Percentiles rank a stretch among this genome's conserved stretches.
Conservation (phyloP, 2,329 filamentous ascomycete species). For the Arthrocladium fulminans region DNA sequence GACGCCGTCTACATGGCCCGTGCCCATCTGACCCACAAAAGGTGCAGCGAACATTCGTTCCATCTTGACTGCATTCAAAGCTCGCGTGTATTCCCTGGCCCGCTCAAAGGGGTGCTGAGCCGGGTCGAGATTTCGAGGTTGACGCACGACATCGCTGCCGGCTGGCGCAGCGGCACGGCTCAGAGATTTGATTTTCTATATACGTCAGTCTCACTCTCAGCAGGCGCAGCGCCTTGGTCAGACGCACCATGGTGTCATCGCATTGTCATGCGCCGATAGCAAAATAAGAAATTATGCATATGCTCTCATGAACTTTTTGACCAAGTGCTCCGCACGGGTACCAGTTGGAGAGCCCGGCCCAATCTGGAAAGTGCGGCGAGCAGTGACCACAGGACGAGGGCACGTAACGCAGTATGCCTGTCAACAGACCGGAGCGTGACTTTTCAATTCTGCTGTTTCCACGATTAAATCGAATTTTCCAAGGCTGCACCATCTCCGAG, state of each 20-base stretch:
- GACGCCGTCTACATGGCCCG: conserved; percentile 84
- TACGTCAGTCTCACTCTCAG: neutral
- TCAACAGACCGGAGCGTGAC: neutral
- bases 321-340: neutral
- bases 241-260: neutral
- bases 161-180: conserved; percentile 39
- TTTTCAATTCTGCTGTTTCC: too few species aligned
- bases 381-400: neutral
- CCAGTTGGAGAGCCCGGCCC: neutral
- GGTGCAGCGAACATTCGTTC: conserved; percentile 85
- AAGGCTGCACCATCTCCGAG: too few species aligned
- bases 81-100: conserved; percentile 73
- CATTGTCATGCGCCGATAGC: neutral
- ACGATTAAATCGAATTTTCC: too few species aligned
- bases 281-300: neutral
- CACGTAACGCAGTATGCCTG: conserved; percentile 3
- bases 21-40: conserved; percentile 77
- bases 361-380: conserved; percentile 4
- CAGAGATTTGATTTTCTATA: conserved; percentile 50
- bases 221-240: neutral
- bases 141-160: conserved; percentile 36
- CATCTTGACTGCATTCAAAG: conserved; percentile 77
- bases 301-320: conserved; percentile 4
- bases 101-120: conserved; percentile 84
- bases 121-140: conserved; percentile 58